Evolutionary conservation across 192 early-diverging fungal species (phyloP).

Genomic region (Coemansia biformis): DNA sequence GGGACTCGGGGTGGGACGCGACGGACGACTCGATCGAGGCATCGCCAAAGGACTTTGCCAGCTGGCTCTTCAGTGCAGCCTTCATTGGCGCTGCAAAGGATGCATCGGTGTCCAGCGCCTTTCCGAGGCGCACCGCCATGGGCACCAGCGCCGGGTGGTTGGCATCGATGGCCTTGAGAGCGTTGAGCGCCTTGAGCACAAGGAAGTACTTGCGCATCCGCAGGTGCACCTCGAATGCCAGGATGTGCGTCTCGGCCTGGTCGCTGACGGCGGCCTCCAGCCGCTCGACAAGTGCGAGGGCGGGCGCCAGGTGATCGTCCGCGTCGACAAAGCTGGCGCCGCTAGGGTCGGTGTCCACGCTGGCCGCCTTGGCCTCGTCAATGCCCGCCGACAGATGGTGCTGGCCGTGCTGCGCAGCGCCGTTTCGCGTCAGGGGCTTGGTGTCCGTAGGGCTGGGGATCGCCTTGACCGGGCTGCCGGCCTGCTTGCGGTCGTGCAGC

Average conservation of each 20-base stretch:
- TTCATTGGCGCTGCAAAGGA: conserved; percentile 47
- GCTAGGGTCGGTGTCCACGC: conserved; percentile 36
- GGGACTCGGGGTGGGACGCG: conserved; percentile 8
- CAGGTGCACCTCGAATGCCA: conserved; percentile 45
- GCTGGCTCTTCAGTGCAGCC: conserved; percentile 39
- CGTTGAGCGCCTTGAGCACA: conserved; percentile 44
- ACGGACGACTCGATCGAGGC: conserved; percentile 16
- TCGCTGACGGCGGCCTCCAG: conserved; percentile 42
- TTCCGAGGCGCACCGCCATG: conserved; percentile 25
- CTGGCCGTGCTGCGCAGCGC: conserved; percentile 55
- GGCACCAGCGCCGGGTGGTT: conserved; percentile 27
- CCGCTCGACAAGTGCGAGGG: conserved; percentile 70
- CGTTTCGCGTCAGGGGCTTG: conserved; percentile 49
- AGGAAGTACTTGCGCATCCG: conserved; percentile 51
- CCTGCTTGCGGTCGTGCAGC: conserved; percentile 44
- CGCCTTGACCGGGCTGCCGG: conserved; percentile 29
- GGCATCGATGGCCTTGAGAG: conserved; percentile 27
- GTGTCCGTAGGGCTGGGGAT: conserved; percentile 14
- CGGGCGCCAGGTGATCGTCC: conserved; percentile 65
- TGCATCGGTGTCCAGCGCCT: conserved; percentile 29
- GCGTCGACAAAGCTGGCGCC: conserved; percentile 51
- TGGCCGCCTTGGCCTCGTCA: conserved; percentile 51
- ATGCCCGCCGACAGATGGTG: conserved; percentile 40
- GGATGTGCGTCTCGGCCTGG: conserved; percentile 25
- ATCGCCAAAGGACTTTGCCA: conserved; percentile 36